A percentile compares a stretch with the other conserved stretches of the same genome.
Evolutionary conservation across 495 filamentous ascomycete species (phyloP).

Genomic region (Parathielavia appendiculata): DNA sequence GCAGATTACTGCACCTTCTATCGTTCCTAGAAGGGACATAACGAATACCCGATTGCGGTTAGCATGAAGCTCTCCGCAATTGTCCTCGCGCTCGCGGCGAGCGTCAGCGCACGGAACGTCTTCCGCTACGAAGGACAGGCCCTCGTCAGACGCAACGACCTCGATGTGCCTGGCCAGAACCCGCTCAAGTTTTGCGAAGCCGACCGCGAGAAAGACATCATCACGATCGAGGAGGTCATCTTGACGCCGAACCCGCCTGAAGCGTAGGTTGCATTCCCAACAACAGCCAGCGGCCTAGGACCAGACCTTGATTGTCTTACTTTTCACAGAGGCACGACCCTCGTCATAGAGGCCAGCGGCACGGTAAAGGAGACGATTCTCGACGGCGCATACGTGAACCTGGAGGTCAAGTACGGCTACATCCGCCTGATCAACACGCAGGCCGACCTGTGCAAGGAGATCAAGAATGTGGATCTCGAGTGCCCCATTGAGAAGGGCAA

Average conservation of each 20-base stretch:
- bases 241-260: conserved; percentile 79
- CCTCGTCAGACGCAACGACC: conserved; percentile 33
- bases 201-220: conserved; percentile 55
- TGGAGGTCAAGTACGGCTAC: conserved; percentile 89
- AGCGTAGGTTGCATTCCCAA: conserved; percentile 57
- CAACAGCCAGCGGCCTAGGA: background rate
- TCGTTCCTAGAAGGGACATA: background rate
- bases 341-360: conserved; percentile 74
- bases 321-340: conserved; percentile 61
- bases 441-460: conserved; percentile 81
- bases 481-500: conserved; percentile 81
- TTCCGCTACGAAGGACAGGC: conserved; percentile 33
- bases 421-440: conserved; percentile 78
- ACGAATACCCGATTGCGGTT: conserved; percentile 15
- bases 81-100: conserved; percentile 36
- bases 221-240: conserved; percentile 74
- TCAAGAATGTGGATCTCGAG: conserved; percentile 77
- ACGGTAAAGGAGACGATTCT: conserved; percentile 61
- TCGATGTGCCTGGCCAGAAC: conserved; percentile 65
- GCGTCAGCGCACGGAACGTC: conserved; percentile 39
- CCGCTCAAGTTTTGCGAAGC: conserved; percentile 68
- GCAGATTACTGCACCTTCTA: background rate
- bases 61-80: conserved; percentile 42
- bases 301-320: conserved; percentile 3
- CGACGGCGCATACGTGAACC: conserved; percentile 69